Conservation (phyloP, 257 asterid species). For the Misopates orontium region DNA sequence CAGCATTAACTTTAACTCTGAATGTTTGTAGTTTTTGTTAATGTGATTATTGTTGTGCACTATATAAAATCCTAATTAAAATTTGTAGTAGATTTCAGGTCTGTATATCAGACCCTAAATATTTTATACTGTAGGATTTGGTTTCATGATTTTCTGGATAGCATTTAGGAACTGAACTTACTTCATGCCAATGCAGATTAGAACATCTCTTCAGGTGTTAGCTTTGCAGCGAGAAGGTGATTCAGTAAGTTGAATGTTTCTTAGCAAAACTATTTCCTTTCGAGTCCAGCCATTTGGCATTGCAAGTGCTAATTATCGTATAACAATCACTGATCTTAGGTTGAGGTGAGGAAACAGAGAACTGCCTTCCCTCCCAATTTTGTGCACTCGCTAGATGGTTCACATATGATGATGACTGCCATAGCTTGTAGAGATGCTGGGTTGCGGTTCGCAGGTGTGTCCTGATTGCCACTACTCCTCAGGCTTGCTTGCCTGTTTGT, state of each 20-base stretch:
- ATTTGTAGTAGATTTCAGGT: no score
- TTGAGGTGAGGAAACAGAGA: slow-evolving; percentile 81
- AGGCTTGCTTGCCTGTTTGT: background rate
- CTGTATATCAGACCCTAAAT: no score
- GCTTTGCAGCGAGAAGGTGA: slow-evolving; percentile 83
- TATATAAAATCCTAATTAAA: background rate
- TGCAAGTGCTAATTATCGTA: slow-evolving; percentile 22
- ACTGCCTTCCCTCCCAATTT: slow-evolving; percentile 98
- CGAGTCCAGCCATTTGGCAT: slow-evolving; percentile 23
- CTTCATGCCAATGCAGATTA: slow-evolving; percentile 57
- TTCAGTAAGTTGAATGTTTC: slow-evolving; percentile 47
- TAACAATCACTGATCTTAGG: slow-evolving; percentile 41
- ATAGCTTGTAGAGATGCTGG: slow-evolving; percentile 90
- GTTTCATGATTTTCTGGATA: background rate
- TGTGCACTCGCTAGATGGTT: slow-evolving; percentile 91
- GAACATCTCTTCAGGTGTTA: slow-evolving; percentile 89
- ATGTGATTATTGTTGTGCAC: no score
- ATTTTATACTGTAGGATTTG: no score
- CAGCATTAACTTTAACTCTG: slow-evolving; percentile 1
- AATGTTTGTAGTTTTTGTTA: background rate
- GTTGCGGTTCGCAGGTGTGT: slow-evolving; percentile 78
- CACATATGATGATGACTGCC: slow-evolving; percentile 99
- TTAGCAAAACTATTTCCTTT: slow-evolving; percentile 5
- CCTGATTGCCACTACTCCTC: background rate
- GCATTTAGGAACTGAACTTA: slow-evolving; percentile 15